Base-by-base conservation (phyloP, 1,284 basidiomycete genomes). In the Vanrija sp. region DNA sequence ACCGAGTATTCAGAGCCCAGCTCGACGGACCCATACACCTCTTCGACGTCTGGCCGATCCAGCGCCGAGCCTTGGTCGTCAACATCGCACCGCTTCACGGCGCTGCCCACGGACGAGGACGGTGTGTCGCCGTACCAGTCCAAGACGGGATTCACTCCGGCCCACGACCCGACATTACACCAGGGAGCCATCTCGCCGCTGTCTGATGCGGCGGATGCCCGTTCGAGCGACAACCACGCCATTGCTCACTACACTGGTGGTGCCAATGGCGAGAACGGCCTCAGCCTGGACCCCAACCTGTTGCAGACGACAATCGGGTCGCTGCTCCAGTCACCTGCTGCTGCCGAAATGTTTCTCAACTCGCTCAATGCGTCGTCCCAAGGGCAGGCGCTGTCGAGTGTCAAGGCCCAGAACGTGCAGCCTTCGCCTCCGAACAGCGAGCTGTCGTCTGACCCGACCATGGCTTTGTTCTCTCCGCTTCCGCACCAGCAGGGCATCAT, bases 331-430 rank as follows among this genome's bases (percentile, higher is more conserved):
- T 82, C 83, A 0, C 85, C 86, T 0, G 75, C 76, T 2, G 85
- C 87, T 59, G 79, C 89, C 53, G 85, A 88, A 60, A 83, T 84
- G 60, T 78, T 90, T 45, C 76, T 89, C 48, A 80, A 83, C 27
- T 81, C 83, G 20, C 62, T 77, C 23, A 72, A 67, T 48, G 56
- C 58, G n/a, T 63, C 61, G 14, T 56, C 57, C 2, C 72, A 74
- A 53, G 72, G 68, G 25, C 72, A 74, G 53, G 51, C 57, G 12
- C 48, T 73, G 6, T 52, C 60, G 5, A 58, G 63, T 8, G 57
- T 49, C 7, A 57, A 55, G 38, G 36, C 38, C 16, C 20, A 59
- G 7, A 51, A 41, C 25, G 14, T 27, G 18, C 38, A 52, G 20
- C 49, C 49, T 7, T 42, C 47, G 6, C 56, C 53, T 3, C 39